Evolutionary conservation across 2,329 filamentous ascomycete species (phyloP).

Genomic region (Colletotrichum higginsianum): DNA sequence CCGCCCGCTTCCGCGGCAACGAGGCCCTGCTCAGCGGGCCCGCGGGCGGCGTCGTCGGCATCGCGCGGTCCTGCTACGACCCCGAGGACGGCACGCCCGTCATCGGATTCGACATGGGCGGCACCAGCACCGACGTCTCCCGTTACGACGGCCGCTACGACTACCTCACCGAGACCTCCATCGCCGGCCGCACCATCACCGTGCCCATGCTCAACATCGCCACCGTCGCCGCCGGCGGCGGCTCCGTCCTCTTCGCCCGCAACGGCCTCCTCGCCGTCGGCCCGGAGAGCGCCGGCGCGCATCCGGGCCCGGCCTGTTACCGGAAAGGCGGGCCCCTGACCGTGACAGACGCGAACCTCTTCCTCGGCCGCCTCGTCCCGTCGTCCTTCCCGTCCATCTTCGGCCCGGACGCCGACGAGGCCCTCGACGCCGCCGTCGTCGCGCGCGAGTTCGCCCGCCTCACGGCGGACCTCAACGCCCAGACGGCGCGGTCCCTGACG

Average conservation of each 20-base stretch:
- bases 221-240: slow-evolving; percentile 72
- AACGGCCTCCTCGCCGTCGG: slow-evolving; percentile 82
- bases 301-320: slow-evolving; percentile 81
- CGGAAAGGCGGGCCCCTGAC: slow-evolving; percentile 79
- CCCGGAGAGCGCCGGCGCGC: slow-evolving; percentile 79
- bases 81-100: slow-evolving; percentile 75
- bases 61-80: slow-evolving; percentile 78
- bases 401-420: slow-evolving; percentile 74
- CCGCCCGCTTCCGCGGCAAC: slow-evolving; percentile 73
- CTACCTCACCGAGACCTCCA: slow-evolving; percentile 80
- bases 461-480: slow-evolving; percentile 56
- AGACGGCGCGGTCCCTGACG: slow-evolving; percentile 50
- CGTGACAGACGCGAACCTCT: slow-evolving; percentile 80
- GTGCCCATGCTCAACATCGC: slow-evolving; percentile 82
- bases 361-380: slow-evolving; percentile 72
- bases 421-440: slow-evolving; percentile 59
- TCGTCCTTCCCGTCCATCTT: slow-evolving; percentile 82
- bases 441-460: slow-evolving; percentile 58
- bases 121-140: slow-evolving; percentile 80
- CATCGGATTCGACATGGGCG: slow-evolving; percentile 65
- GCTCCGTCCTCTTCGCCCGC: slow-evolving; percentile 72
- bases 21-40: slow-evolving; percentile 78
- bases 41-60: slow-evolving; percentile 80
- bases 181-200: slow-evolving; percentile 79
- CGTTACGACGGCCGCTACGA: slow-evolving; percentile 79